Evolutionary conservation across 345 rosid species (phyloP), one percentile per base, ranked within the genome.

Genomic region (Excoecaria agallocha): DNA sequence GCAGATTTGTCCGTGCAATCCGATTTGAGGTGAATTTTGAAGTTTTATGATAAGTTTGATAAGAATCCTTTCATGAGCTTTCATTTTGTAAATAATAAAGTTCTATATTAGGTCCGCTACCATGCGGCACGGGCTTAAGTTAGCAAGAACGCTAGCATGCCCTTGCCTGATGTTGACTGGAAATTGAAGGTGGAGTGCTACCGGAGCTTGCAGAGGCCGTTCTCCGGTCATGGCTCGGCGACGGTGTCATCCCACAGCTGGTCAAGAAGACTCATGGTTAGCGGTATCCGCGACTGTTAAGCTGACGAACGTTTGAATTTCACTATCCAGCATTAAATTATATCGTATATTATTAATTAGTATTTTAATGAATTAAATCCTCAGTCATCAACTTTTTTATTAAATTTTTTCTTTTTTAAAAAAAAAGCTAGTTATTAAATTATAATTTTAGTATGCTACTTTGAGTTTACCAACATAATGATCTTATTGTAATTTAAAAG

Each of bases 161-260:
- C 98, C 89, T 89, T 95, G 87, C 85, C 86, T 88, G 92, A 77
- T 87, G 58, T 85, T 38, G 97, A 74, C 59, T 88, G 89, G 89
- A 81, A 75, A 80, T 84, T 78, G 81, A 87, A 84, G 77, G 86
- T 84, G 71, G 84, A 77, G 48, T 86, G 86, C 84, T 90, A 93
- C 74, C 94, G 90, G 69, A 95, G 99, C 90, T 85, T 90, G 71
- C 99, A 94, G 78, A 93, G 97, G 78, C 98, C 99, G 85, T 75
- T 86, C n/a, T 95, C 98, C 11, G 99, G 99, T 66, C 76, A 83
- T 1, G 99, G 98, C 35, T 98, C 99, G 72, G 99, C 99, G 69
- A 93, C 94, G 75, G 97, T 93, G 77, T 95, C 99, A 71, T 95
- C 99, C 99, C 99, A 95, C 22, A 95, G 85, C 74, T 95, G 94